These are phyloP conservation scores for Phytophthora sp. DNA, from an alignment of 352 stramenopile genomes.

Conservation along the genomic window DNA sequence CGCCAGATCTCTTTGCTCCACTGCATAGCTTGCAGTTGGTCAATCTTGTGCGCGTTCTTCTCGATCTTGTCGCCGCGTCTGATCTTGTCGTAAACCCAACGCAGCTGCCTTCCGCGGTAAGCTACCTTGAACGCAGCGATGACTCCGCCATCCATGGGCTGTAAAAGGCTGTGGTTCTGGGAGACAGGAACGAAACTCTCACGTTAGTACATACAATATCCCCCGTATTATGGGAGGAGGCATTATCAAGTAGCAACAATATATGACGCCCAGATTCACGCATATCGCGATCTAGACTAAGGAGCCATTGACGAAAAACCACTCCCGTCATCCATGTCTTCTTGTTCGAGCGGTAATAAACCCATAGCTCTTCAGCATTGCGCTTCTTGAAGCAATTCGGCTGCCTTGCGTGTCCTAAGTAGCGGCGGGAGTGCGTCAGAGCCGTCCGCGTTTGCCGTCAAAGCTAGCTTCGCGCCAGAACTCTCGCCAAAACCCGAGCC, in stretches of 20 bases:
- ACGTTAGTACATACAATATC: neutral
- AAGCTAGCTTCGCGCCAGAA: too few relatives aligned
- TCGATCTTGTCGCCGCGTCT: too few relatives aligned
- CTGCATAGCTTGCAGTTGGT: neutral
- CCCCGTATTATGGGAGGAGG: neutral
- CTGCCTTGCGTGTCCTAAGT: neutral
- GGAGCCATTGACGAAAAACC: conserved; percentile 1
- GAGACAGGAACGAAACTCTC: neutral
- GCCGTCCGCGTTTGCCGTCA: neutral
- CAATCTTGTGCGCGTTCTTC: neutral
- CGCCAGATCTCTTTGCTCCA: neutral
- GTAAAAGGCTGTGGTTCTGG: too few relatives aligned
- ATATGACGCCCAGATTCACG: neutral
- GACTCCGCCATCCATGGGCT: too few relatives aligned
- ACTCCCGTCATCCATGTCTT: conserved; percentile 1
- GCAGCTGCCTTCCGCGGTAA: too few relatives aligned
- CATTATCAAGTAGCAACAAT: conserved; percentile 4
- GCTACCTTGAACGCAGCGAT: too few relatives aligned
- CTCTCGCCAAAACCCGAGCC: too few relatives aligned
- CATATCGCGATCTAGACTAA: conserved; percentile 5
- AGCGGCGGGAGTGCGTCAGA: neutral
- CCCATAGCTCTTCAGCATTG: neutral
- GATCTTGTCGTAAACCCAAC: too few relatives aligned
- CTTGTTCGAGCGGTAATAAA: neutral
- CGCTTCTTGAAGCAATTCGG: conserved; percentile 4